A percentile compares a stretch with the other conserved stretches of the same genome.
These are phyloP conservation scores for Botryobasidium botryosum DNA, from an alignment of 768 basidiomycete species.

Conservation along the genomic window DNA sequence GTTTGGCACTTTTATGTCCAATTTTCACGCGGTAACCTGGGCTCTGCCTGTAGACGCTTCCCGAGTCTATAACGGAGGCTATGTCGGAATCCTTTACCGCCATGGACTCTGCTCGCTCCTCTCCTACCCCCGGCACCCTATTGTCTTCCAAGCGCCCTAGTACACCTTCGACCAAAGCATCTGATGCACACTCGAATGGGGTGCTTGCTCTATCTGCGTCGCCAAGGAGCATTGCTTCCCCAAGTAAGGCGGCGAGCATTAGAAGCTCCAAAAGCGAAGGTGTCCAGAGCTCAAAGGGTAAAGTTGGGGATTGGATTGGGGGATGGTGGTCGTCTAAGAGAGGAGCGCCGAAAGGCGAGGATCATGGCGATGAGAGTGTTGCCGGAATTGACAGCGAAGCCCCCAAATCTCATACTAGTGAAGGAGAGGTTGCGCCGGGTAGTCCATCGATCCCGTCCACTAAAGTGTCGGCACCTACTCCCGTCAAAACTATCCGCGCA, in stretches of 20 bases:
- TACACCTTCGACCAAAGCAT: neutral
- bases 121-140: neutral
- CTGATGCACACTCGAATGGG: neutral
- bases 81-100: slow-evolving; percentile 24
- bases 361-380: too few species aligned
- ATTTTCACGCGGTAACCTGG: neutral
- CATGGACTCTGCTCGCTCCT: neutral
- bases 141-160: neutral
- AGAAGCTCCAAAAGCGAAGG: slow-evolving; percentile 12
- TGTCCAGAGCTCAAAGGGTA: slow-evolving; percentile 8
- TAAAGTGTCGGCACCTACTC: neutral
- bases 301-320: slow-evolving; percentile 59
- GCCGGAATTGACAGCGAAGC: too few species aligned
- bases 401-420: too few species aligned
- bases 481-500: neutral
- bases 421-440: too few species aligned
- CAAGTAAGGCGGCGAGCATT: slow-evolving; percentile 11
- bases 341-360: too few species aligned
- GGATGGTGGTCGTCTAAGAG: slow-evolving; percentile 59
- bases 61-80: slow-evolving; percentile 39
- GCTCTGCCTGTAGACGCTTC: slow-evolving; percentile 26
- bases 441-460: too few species aligned
- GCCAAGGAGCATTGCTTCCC: slow-evolving; percentile 2
- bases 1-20: slow-evolving; percentile 13
- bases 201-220: slow-evolving; percentile 1